These are phyloP conservation scores for Cladosporium halotolerans DNA, from an alignment of 2,329 filamentous ascomycete genomes.

Conservation along the genomic window DNA sequence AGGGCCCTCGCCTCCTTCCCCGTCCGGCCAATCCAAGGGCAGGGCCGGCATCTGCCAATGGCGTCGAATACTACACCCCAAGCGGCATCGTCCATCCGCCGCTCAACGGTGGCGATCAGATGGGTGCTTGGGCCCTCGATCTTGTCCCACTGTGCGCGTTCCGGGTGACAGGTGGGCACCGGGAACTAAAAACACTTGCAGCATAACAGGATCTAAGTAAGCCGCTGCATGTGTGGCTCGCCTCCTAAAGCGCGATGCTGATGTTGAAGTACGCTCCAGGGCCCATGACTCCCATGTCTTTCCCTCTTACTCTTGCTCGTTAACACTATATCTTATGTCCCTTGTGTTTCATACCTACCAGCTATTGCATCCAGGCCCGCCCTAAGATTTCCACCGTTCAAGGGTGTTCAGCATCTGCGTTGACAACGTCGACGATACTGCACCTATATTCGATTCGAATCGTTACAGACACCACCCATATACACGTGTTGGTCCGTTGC, in stretches of 20 bases:
- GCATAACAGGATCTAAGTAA: constrained; percentile 6
- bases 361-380: constrained; percentile 8
- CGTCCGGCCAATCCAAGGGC: constrained; percentile 7
- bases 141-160: constrained; percentile 3
- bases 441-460: constrained; percentile 7
- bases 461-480: background rate
- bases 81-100: constrained; percentile 1
- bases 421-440: constrained; percentile 12
- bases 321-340: constrained; percentile 12
- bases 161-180: constrained; percentile 11
- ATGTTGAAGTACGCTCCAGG: constrained; percentile 9
- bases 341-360: constrained; percentile 12
- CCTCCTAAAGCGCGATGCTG: constrained; percentile 4
- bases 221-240: constrained; percentile 8
- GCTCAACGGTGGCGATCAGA: constrained; percentile 11
- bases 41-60: constrained; percentile 8
- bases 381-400: constrained; percentile 4
- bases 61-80: constrained; percentile 3
- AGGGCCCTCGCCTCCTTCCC: constrained; percentile 4
- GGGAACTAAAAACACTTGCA: constrained; percentile 13
- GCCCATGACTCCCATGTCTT: constrained; percentile 11
- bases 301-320: constrained; percentile 10
- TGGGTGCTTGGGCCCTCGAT: constrained; percentile 9
- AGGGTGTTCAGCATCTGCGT: constrained; percentile 4
- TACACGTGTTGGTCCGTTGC: background rate